Evolutionary conservation across 208 protist species (phyloP).

Genomic region (Acanthamoeba comandoni): DNA sequence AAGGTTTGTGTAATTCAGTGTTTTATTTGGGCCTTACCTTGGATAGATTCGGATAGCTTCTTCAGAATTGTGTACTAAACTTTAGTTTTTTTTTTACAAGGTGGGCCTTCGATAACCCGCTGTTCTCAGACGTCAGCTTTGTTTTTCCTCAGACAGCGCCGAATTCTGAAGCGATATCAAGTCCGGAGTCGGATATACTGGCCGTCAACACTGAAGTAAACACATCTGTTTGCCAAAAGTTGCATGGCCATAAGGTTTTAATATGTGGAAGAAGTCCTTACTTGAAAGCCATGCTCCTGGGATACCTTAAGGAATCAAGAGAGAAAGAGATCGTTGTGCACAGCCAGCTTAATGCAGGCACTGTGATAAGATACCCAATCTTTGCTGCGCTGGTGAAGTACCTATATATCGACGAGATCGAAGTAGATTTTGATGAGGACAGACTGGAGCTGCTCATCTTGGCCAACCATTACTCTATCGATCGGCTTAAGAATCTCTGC

Average conservation of each 20-base stretch:
- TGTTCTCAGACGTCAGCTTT: conserved; percentile 48
- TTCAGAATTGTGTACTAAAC: neutral
- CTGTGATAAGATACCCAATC: conserved; percentile 21
- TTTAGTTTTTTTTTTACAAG: neutral
- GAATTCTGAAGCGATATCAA: neutral
- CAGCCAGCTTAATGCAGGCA: neutral
- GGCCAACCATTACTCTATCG: conserved; percentile 72
- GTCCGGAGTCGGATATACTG: too few species aligned
- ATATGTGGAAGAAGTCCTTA: conserved; percentile 61
- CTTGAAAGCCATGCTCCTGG: conserved; percentile 69
- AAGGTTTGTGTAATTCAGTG: neutral
- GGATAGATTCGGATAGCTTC: neutral
- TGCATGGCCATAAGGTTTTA: conserved; percentile 66
- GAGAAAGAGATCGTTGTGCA: conserved; percentile 66
- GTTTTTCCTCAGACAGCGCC: conserved; percentile 19
- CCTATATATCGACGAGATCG: conserved; percentile 62
- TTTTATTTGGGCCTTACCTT: neutral
- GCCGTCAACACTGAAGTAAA: too few species aligned
- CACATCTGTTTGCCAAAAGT: too few species aligned
- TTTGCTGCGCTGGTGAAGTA: conserved; percentile 54
- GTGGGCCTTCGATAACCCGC: conserved; percentile 68
- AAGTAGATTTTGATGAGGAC: conserved; percentile 62
- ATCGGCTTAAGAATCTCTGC: conserved; percentile 60
- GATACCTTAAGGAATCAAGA: conserved; percentile 58
- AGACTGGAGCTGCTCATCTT: conserved; percentile 60